Evolutionary conservation across 345 rosid genomes (phyloP).

Genomic region (Salix exigua): DNA sequence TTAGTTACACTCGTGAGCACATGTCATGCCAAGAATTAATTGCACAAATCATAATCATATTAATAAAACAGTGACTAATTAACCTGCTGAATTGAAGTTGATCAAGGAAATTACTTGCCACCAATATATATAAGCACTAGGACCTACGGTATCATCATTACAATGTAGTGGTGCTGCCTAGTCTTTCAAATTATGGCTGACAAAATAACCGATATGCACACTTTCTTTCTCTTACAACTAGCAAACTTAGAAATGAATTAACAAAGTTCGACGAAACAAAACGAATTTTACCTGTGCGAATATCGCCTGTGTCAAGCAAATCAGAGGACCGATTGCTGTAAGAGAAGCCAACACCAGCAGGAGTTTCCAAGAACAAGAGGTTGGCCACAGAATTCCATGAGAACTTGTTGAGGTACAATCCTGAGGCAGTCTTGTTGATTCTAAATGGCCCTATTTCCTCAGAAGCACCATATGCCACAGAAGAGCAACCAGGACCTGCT

Average conservation of each 20-base stretch:
- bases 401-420: constrained; percentile 74
- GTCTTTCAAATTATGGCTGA: constrained; percentile 13
- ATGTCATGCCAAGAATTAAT: neutral
- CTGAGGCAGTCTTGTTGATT: constrained; percentile 75
- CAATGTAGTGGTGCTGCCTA: constrained; percentile 2
- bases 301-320: constrained; percentile 70
- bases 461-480: constrained; percentile 97
- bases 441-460: constrained; percentile 97
- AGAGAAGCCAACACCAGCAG: constrained; percentile 98
- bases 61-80: too few species aligned
- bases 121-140: constrained; percentile 1
- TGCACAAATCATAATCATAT: too few species aligned
- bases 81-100: too few species aligned
- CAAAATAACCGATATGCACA: neutral
- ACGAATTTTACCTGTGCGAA: constrained; percentile 61
- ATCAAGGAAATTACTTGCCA: too few species aligned
- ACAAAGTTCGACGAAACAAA: too few species aligned
- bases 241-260: neutral
- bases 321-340: constrained; percentile 86
- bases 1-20: neutral
- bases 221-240: neutral
- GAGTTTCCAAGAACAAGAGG: constrained; percentile 89
- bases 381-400: constrained; percentile 88
- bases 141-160: constrained; percentile 8
- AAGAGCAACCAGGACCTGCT: constrained; percentile 96